Base-by-base conservation (phyloP, 345 rosid genomes). In the Populus simonii region DNA sequence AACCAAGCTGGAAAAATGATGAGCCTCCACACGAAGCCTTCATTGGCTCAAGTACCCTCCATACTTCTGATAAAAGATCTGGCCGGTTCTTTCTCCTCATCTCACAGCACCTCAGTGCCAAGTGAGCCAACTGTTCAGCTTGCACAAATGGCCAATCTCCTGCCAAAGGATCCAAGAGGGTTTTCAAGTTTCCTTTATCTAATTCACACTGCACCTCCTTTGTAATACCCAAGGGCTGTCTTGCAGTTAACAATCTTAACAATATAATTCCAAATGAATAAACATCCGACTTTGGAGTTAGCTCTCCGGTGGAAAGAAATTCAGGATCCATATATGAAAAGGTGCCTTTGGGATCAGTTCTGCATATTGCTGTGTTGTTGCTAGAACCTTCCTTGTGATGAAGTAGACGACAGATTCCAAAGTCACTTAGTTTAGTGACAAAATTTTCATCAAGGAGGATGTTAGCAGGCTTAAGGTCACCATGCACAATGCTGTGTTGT, bases 101-200 rank as follows among this genome's bases (percentile, higher is more conserved):
- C 82, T 95, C 93, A 74, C 97, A 91, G 79, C 99, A 93, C 81
- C 98, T 87, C 82, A 95, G 80, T 39, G 96, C 98, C 81, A 93
- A 77, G 80, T 83, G 86, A 79, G 97, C 85, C 83, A 95, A 82
- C 84, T 89, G 97, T 86, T 92, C 91, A 10, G 97, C 98, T 84
- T 88, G 91, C 78, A 89, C 88, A 88, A 89, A 89, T 1, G 99
- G 98, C 99, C 98, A 95, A 81, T 95, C 96, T 71, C 99, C 99
- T 12, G 99, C 96, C 79, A 90, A 84, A 76, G 94, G 99, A 74
- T 95, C 99, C 87, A 95, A 83, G 38, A 90, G 84, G 72, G 59
- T 70, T 79, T 85, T 88, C 82, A 95, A 79, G 15, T 84, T 82
- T 78, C 91, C 92, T 47, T 74, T 84, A 53, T 90, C 90, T 13